Percentiles rank a stretch among this genome's conserved stretches.
Evolutionary conservation across 495 filamentous ascomycete species (phyloP).

Genomic region (Letharia lupina): DNA sequence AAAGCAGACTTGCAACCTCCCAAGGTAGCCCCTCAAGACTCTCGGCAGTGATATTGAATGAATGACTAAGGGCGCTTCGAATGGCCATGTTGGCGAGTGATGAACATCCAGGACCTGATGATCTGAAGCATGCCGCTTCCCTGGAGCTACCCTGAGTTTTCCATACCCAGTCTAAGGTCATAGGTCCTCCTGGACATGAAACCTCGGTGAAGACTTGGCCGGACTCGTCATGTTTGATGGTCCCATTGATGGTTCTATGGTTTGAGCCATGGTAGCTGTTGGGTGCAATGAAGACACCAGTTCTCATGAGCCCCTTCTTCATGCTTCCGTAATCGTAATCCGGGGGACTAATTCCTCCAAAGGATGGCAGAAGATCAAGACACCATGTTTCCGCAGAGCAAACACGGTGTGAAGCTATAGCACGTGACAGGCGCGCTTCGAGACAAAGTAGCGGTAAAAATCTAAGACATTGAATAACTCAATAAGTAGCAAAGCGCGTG

Average conservation of each 20-base stretch:
- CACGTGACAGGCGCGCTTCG: neutral
- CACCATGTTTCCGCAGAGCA: neutral
- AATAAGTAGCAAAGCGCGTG: neutral
- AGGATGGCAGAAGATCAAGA: neutral
- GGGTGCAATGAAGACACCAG: neutral
- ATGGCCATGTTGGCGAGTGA: slow-evolving; percentile 25
- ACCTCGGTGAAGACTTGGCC: slow-evolving; percentile 25
- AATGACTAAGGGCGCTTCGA: slow-evolving; percentile 17
- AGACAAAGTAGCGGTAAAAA: neutral
- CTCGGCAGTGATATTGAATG: slow-evolving; percentile 20
- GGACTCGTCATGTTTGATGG: slow-evolving; percentile 17
- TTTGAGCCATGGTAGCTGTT: neutral
- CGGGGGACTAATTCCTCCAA: neutral
- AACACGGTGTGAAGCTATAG: neutral
- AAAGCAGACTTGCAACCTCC: slow-evolving; percentile 21
- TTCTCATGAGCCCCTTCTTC: neutral
- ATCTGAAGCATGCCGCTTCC: neutral
- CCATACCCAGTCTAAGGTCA: slow-evolving; percentile 22
- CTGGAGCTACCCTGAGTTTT: slow-evolving; percentile 17
- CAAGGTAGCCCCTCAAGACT: slow-evolving; percentile 23
- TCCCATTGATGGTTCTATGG: neutral
- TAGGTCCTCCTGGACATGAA: slow-evolving; percentile 15
- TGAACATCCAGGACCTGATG: slow-evolving; percentile 19
- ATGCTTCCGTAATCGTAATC: neutral
- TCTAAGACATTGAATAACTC: too few species aligned